Conservation (phyloP, 805 yeast genomes). For the Millerozyma miso region DNA sequence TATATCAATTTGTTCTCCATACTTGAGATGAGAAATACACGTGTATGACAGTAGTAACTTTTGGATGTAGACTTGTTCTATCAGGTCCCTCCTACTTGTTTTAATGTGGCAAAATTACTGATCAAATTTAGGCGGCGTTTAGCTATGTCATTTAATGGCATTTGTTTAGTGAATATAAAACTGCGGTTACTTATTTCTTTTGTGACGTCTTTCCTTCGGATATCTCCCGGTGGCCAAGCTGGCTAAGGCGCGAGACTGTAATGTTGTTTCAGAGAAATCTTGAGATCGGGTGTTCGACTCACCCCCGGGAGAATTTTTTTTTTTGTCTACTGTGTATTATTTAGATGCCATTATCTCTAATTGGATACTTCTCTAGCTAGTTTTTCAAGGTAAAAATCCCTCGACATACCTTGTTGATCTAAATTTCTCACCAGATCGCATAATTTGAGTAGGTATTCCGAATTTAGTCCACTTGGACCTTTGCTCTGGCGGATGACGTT, state of each 20-base stretch:
- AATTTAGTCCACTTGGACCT: conserved; percentile 84
- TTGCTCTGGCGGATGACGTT: conserved; percentile 45
- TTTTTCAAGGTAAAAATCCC: conserved; percentile 35
- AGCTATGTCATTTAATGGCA: no score
- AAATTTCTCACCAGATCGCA: conserved; percentile 39
- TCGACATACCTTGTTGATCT: conserved; percentile 12
- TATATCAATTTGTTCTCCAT: background rate
- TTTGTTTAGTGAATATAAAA: no score
- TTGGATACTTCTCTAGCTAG: conserved; percentile 14
- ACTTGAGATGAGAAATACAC: background rate
- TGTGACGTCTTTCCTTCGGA: no score
- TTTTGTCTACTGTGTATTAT: background rate
- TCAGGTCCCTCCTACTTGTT: no score
- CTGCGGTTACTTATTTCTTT: background rate
- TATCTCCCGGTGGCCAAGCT: conserved; percentile 40
- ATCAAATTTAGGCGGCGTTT: no score
- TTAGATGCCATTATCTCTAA: background rate
- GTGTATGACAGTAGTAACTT: no score
- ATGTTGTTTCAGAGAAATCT: conserved; percentile 30
- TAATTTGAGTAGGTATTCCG: conserved; percentile 61
- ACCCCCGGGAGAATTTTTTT: conserved; percentile 36
- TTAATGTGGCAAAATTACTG: no score
- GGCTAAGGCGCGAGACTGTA: conserved; percentile 45
- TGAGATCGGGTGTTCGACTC: conserved; percentile 45
- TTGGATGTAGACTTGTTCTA: no score